Percentiles rank a stretch among this genome's conserved stretches.
These are phyloP conservation scores for Pisolithus orientalis DNA, from an alignment of 768 basidiomycete species.

Conservation along the genomic window DNA sequence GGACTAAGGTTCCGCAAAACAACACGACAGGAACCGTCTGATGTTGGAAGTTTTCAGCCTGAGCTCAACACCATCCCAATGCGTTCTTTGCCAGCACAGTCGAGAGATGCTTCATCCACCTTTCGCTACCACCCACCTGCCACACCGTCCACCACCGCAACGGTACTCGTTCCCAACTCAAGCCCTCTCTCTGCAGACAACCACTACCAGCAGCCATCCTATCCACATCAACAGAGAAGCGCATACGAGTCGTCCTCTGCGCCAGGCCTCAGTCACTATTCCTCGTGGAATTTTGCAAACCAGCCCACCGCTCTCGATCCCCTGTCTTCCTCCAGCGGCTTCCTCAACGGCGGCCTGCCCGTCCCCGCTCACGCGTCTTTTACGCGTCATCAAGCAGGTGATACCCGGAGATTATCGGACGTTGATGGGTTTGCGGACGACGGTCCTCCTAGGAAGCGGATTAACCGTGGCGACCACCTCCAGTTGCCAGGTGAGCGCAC, in stretches of 20 bases:
- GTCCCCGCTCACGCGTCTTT: constrained; percentile 54
- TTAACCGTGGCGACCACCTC: constrained; percentile 46
- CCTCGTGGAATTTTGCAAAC: constrained; percentile 32
- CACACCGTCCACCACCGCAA: constrained; percentile 44
- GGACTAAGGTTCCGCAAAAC: constrained; percentile 45
- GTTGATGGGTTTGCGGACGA: constrained; percentile 40
- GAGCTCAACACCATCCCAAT: constrained; percentile 47
- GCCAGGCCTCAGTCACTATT: constrained; percentile 32
- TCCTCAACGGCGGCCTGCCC: constrained; percentile 36
- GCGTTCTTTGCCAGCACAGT: constrained; percentile 50
- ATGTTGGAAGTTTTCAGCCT: constrained; percentile 34
- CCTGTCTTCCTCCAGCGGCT: constrained; percentile 54
- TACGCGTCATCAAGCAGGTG: constrained; percentile 36
- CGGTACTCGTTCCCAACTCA: constrained; percentile 70
- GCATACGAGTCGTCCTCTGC: constrained; percentile 39
- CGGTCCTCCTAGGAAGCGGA: constrained; percentile 67
- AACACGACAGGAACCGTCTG: constrained; percentile 24
- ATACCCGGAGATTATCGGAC: constrained; percentile 32
- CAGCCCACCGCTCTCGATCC: constrained; percentile 40
- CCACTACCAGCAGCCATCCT: constrained; percentile 32
- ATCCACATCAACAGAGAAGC: constrained; percentile 29
- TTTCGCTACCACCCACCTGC: constrained; percentile 53
- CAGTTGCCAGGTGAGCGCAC: constrained; percentile 14
- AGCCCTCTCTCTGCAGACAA: constrained; percentile 50
- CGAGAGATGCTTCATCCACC: constrained; percentile 66